These are phyloP conservation scores for Tremella mesenterica DNA, from an alignment of 768 basidiomycete species.

Conservation along the genomic window DNA sequence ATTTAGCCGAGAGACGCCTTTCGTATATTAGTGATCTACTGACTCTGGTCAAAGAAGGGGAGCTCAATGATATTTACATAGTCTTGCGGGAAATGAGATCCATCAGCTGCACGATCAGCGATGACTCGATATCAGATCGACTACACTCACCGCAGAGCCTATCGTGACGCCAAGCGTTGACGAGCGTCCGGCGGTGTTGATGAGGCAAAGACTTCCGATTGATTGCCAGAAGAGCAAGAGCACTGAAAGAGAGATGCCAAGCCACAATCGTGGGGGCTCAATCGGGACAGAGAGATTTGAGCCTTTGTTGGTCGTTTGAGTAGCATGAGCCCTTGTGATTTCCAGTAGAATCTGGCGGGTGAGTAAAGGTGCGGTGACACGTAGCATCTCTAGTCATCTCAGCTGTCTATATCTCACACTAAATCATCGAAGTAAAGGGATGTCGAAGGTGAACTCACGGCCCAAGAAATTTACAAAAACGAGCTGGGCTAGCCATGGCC, in stretches of 20 bases:
- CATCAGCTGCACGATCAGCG: slow-evolving; percentile 32
- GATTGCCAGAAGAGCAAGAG: neutral
- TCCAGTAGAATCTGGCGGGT: slow-evolving; percentile 9
- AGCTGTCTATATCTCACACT: neutral
- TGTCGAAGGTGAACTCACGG: neutral
- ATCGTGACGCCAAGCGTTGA: slow-evolving; percentile 8
- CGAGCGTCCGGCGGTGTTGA: neutral
- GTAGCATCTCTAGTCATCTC: no score
- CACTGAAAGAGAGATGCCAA: neutral
- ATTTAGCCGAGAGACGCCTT: slow-evolving; percentile 54
- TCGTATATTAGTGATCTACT: neutral
- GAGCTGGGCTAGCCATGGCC: slow-evolving; percentile 12
- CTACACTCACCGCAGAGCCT: slow-evolving; percentile 4
- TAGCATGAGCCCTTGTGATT: neutral
- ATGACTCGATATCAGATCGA: no score
- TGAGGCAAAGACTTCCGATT: neutral
- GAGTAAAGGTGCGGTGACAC: slow-evolving; percentile 14
- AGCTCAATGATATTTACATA: slow-evolving; percentile 33
- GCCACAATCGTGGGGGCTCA: neutral
- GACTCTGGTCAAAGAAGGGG: slow-evolving; percentile 1
- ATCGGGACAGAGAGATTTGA: no score
- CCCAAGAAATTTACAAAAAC: neutral
- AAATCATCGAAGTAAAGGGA: slow-evolving; percentile 3
- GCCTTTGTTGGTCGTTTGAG: neutral
- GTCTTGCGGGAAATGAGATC: slow-evolving; percentile 59